These are phyloP conservation scores for Geosiphon pyriformis DNA, from an alignment of 192 early-diverging fungal genomes.

Conservation along the genomic window DNA sequence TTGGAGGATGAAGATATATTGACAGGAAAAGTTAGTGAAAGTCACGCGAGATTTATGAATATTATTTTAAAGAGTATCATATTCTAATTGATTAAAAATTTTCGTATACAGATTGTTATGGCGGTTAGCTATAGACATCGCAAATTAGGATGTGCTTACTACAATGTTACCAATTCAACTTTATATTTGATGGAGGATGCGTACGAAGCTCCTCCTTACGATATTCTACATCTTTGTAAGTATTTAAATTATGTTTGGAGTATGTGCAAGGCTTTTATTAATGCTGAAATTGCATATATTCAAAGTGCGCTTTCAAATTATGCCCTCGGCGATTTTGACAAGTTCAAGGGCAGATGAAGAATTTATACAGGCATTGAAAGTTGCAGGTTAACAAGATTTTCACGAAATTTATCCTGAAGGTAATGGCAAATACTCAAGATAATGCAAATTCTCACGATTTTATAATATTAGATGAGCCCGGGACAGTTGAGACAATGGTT, in stretches of 20 bases:
- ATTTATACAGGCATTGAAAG: constrained; percentile 21
- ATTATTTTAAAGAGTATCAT: not conserved
- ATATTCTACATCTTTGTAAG: constrained; percentile 28
- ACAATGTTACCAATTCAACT: constrained; percentile 23
- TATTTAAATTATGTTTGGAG: not conserved
- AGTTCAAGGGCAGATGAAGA: constrained; percentile 33
- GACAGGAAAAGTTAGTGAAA: not conserved
- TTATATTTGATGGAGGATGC: constrained; percentile 43
- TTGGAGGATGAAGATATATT: not conserved
- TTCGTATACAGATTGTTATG: constrained; percentile 27
- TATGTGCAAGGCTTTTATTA: too few species aligned
- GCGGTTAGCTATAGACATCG: constrained; percentile 29
- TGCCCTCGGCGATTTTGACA: constrained; percentile 29
- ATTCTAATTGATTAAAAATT: not conserved
- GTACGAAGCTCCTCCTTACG: constrained; percentile 24
- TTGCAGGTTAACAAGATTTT: constrained; percentile 14
- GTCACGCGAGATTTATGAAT: not conserved
- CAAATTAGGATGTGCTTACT: constrained; percentile 37
- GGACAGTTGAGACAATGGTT: not conserved
- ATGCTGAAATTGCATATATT: too few species aligned
- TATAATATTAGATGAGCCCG: constrained; percentile 2
- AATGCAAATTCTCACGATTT: too few species aligned
- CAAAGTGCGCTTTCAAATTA: constrained; percentile 33
- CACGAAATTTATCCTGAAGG: too few species aligned
- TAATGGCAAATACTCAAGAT: too few species aligned